Percentiles rank a stretch among this genome's conserved stretches.
Conservation (phyloP, 2,329 filamentous ascomycete species). For the Aspergillus ibericus region DNA sequence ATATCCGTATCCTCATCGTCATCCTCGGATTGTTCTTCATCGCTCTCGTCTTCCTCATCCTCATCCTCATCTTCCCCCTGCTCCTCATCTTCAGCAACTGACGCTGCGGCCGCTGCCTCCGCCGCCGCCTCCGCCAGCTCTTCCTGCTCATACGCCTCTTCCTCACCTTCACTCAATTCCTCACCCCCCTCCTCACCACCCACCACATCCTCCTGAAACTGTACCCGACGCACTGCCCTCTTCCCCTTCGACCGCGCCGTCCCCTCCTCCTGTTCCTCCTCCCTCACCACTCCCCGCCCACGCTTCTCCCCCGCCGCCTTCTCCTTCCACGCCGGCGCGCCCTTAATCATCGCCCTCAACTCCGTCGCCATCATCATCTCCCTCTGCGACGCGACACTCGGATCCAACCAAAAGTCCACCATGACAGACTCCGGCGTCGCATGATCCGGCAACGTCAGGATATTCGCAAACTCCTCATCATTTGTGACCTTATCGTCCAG, state of each 20-base stretch:
- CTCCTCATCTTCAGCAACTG: slow-evolving; percentile 19
- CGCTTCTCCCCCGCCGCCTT: slow-evolving; percentile 3
- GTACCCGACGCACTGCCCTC: slow-evolving; percentile 13
- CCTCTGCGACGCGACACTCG: slow-evolving; percentile 18
- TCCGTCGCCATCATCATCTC: slow-evolving; percentile 38
- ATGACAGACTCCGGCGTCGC: slow-evolving; percentile 24
- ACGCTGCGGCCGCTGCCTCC: slow-evolving; percentile 27
- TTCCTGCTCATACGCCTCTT: slow-evolving; percentile 33
- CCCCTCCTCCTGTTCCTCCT: slow-evolving; percentile 3
- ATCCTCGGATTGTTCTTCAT: slow-evolving; percentile 9
- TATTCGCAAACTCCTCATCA: slow-evolving; percentile 38
- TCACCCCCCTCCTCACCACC: slow-evolving; percentile 12
- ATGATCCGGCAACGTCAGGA: slow-evolving; percentile 42
- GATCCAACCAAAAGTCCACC: slow-evolving; percentile 27
- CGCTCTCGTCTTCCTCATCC: slow-evolving; percentile 20
- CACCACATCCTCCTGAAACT: slow-evolving; percentile 23
- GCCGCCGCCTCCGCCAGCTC: slow-evolving; percentile 33
- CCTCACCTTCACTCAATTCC: slow-evolving; percentile 32
- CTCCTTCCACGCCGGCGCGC: slow-evolving; percentile 30
- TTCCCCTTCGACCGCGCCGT: neutral
- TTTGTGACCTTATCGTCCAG: slow-evolving; percentile 41
- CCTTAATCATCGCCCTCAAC: slow-evolving; percentile 36
- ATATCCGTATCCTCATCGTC: neutral
- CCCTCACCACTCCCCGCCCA: slow-evolving; percentile 6
- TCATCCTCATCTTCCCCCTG: slow-evolving; percentile 26